Evolutionary conservation across 2,329 filamentous ascomycete species (phyloP).

Genomic region (Ophiocordyceps robertsii): DNA sequence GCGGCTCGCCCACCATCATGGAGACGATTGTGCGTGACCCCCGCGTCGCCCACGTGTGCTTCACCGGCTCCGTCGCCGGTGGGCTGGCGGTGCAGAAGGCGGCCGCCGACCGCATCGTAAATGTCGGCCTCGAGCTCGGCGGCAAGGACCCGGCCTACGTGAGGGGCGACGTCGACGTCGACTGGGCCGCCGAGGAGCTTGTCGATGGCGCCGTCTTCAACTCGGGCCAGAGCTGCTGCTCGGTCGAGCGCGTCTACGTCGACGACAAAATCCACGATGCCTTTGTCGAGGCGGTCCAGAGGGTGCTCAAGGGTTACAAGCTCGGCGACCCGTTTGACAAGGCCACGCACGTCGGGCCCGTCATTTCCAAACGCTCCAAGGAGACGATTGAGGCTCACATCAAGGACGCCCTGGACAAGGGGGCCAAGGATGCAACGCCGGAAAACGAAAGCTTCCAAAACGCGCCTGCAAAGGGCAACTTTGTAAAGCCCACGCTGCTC

Average conservation of each 20-base stretch:
- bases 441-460: constrained; percentile 64
- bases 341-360: constrained; percentile 72
- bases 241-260: constrained; percentile 84
- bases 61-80: constrained; percentile 84
- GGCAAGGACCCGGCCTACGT: constrained; percentile 94
- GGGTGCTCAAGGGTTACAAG: constrained; percentile 68
- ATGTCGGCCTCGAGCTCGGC: constrained; percentile 80
- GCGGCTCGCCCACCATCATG: constrained; percentile 63
- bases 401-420: constrained; percentile 68
- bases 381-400: constrained; percentile 67
- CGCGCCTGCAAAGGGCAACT: constrained; percentile 70
- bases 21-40: constrained; percentile 68
- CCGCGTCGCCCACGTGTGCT: constrained; percentile 70
- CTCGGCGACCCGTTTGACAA: constrained; percentile 79
- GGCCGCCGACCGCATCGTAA: constrained; percentile 70
- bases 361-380: constrained; percentile 70
- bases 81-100: constrained; percentile 77
- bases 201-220: constrained; percentile 96
- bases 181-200: constrained; percentile 87
- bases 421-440: constrained; percentile 74
- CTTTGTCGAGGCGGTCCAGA: constrained; percentile 68
- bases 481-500: constrained; percentile 73
- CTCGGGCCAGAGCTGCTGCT: constrained; percentile 95
- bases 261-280: constrained; percentile 71
- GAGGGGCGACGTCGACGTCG: constrained; percentile 69